Evolutionary conservation across 2,329 filamentous ascomycete species (phyloP).

Genomic region (Colletotrichum sp.): DNA sequence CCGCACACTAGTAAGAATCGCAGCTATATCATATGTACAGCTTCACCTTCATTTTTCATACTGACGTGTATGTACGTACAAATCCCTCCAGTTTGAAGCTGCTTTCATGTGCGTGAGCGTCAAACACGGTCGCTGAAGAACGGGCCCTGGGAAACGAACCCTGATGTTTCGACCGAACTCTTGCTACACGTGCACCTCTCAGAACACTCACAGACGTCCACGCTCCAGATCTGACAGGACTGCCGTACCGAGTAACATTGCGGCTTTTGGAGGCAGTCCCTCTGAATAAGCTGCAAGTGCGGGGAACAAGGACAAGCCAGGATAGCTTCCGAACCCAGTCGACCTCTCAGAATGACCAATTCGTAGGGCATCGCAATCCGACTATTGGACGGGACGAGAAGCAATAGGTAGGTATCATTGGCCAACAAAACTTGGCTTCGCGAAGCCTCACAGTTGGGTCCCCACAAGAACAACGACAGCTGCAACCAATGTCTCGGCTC

Average conservation of each 20-base stretch:
- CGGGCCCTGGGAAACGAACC: not conserved
- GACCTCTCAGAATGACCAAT: not conserved
- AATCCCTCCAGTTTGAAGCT: not conserved
- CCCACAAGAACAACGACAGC: not conserved
- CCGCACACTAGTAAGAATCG: not conserved
- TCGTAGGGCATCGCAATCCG: not conserved
- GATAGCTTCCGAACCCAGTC: not conserved
- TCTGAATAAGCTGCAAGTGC: not conserved
- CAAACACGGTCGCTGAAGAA: not conserved
- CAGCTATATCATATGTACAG: not conserved
- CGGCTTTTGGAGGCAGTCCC: not conserved
- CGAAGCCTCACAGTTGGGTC: not conserved
- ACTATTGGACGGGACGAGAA: not conserved
- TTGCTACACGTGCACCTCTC: not conserved
- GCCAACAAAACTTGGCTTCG: not conserved
- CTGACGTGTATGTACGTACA: not conserved
- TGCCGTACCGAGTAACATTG: not conserved
- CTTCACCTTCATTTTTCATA: not conserved
- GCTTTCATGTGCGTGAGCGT: not conserved
- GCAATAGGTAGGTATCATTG: not conserved
- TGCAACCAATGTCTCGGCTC: not conserved
- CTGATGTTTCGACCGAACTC: not conserved
- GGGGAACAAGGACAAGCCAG: not conserved
- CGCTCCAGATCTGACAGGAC: not conserved
- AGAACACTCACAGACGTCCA: not conserved